phyloP scores from a whole-genome alignment of 257 asterid species.

The Gentiana dahurica region DNA sequence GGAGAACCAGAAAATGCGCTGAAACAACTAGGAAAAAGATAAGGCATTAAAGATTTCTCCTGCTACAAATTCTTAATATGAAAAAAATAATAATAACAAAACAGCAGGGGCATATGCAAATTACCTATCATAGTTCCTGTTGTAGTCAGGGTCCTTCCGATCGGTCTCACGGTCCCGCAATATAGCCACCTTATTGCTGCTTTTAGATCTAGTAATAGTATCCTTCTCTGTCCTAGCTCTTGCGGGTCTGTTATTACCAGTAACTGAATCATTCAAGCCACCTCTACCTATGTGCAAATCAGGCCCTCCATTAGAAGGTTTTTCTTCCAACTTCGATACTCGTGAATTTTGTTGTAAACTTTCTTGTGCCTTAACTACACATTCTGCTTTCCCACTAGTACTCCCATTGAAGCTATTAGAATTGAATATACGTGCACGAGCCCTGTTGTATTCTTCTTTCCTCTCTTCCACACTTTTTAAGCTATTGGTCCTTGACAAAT shows the following conservation, averaged over 20 bases:
- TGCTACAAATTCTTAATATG: too few species aligned
- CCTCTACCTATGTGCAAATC: constrained; percentile 46
- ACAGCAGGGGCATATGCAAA: background rate
- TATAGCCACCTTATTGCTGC: constrained; percentile 77
- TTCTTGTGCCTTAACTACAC: constrained; percentile 52
- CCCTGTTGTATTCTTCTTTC: constrained; percentile 92
- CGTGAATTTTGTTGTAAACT: constrained; percentile 41
- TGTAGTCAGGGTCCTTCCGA: constrained; percentile 92
- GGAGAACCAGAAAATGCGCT: too few species aligned
- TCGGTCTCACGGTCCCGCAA: constrained; percentile 92
- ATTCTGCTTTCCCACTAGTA: constrained; percentile 46
- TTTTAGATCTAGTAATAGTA: constrained; percentile 51
- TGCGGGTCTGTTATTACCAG: constrained; percentile 64
- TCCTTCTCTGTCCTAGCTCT: constrained; percentile 74
- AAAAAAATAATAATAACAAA: background rate
- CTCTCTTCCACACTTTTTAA: constrained; percentile 93
- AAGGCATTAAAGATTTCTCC: background rate
- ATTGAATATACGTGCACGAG: constrained; percentile 94
- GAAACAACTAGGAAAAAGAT: background rate
- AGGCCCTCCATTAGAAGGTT: constrained; percentile 30
- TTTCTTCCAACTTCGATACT: constrained; percentile 44
- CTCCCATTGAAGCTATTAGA: constrained; percentile 53
- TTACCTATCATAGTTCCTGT: constrained; percentile 91
- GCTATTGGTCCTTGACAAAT: constrained; percentile 51
- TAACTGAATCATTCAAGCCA: constrained; percentile 50